Conservation (phyloP, 257 asterid genomes). For the Nyctanthes arbortristis region DNA sequence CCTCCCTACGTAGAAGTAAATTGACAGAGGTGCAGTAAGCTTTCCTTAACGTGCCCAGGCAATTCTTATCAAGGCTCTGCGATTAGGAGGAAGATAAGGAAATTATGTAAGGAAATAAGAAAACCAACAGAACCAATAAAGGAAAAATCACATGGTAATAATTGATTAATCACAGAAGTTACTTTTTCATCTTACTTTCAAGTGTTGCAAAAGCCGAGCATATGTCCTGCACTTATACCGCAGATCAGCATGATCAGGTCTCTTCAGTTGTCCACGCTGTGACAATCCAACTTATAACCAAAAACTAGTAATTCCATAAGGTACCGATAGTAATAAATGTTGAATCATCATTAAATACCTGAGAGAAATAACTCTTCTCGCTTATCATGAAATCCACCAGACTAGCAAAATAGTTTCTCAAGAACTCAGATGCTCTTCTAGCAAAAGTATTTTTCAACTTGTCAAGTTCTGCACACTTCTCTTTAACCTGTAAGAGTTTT, state of each 20-base stretch:
- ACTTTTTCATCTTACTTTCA: constrained; percentile 59
- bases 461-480: constrained; percentile 88
- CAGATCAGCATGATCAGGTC: constrained; percentile 97
- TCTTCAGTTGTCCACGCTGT: constrained; percentile 96
- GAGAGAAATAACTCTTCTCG: constrained; percentile 95
- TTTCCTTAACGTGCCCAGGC: constrained; percentile 84
- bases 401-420: constrained; percentile 80
- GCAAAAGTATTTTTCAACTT: constrained; percentile 70
- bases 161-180: constrained; percentile 5
- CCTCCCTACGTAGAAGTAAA: constrained; percentile 92
- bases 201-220: constrained; percentile 97
- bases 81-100: constrained; percentile 17
- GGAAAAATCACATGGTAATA: constrained; percentile 19
- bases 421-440: constrained; percentile 88
- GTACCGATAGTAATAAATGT: constrained; percentile 23
- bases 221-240: constrained; percentile 95
- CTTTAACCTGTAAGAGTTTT: constrained; percentile 67
- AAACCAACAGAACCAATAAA: constrained; percentile 23
- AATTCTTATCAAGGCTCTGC: constrained; percentile 88
- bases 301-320: constrained; percentile 1
- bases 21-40: constrained; percentile 96
- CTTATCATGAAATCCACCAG: constrained; percentile 97
- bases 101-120: constrained; percentile 18
- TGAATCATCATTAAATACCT: constrained; percentile 50
- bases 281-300: constrained; percentile 33